Evolutionary conservation across 257 asterid species (phyloP).

Genomic region (Jaltomata sinuosa): DNA sequence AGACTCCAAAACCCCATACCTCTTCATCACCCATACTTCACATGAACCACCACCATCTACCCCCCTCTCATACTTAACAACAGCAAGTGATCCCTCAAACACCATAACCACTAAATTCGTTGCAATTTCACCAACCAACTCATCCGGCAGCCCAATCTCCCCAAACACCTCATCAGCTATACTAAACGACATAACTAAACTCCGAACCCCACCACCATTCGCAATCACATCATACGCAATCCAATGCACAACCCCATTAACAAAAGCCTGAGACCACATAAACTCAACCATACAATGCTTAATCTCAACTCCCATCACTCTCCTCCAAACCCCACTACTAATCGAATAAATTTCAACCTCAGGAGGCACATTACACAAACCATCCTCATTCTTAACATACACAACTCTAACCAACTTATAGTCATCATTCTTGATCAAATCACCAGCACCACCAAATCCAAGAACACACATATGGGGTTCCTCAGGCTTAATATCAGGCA

Average conservation of each 20-base stretch:
- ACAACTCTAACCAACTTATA: conserved; percentile 55
- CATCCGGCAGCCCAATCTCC: conserved; percentile 33
- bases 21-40: conserved; percentile 55
- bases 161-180: conserved; percentile 32
- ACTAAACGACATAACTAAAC: conserved; percentile 29
- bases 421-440: not conserved
- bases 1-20: conserved; percentile 35
- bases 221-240: conserved; percentile 16
- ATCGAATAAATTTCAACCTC: conserved; percentile 38
- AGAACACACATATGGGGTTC: conserved; percentile 20
- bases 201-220: not conserved
- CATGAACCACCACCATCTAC: conserved; percentile 2
- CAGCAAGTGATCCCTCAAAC: conserved; percentile 27
- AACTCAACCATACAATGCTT: conserved; percentile 17
- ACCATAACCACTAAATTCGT: conserved; percentile 7
- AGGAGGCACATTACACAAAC: conserved; percentile 8
- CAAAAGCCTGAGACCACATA: conserved; percentile 26
- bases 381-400: conserved; percentile 10
- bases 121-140: conserved; percentile 11
- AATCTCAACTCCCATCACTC: conserved; percentile 4
- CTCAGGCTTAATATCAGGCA: conserved; percentile 13
- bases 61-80: conserved; percentile 10
- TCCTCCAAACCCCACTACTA: conserved; percentile 31
- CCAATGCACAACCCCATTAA: conserved; percentile 43
- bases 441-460: conserved; percentile 51